Base-by-base conservation (phyloP, 2,329 filamentous ascomycete species). In the Malbranchea zuffiana region DNA sequence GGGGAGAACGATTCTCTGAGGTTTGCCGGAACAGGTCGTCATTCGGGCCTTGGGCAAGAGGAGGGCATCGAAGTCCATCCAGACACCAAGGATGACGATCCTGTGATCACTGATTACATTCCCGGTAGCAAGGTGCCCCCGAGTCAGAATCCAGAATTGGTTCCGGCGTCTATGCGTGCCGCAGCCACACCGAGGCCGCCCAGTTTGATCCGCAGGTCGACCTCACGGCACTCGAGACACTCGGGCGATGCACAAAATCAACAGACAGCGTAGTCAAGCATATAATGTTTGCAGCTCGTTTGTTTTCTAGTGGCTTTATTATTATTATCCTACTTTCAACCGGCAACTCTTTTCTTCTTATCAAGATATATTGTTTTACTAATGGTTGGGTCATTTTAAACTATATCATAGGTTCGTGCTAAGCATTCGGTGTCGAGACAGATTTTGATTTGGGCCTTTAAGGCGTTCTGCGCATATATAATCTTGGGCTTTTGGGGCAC, bases 31-130 rank as follows among this genome's bases (percentile, higher is more conserved):
- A 52, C 50, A 25, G 54, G 53, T 12, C 51, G 53, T 7, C 56
- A 60, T 32, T 57, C 58, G 5, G 61, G 60, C 1, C 43, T 66
- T 27, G 57, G 59, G 16, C 49, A 55, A 16, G 59, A 65, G 18
- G 51, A 55, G 18, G 65, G 65, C 15, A 62, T 67, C 39, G 65
- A 67, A 40, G 53, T 68, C 5, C 65, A 68, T 47, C 65, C 65
- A 0, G 61, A 57, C 12, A 68, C 66, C 6, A 54, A 56, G 6
- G 51, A 57, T 3, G 60, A 66, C 35, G 65, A 68, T 43, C 63
- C 58, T n/a, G 51, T 68, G 16, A 52, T 68, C 38, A 54, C 47
- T 4, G 50, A 64, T 18, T 48, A 47, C 32, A 49, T 53, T 5
- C 37, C 51, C 2, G 46, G 54, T 2, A 56, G 53, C 20, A 55